Percentiles rank a stretch among this genome's conserved stretches.
phyloP scores from a whole-genome alignment of 139 green algal genomes.

The Astrephomene gubernaculifera region DNA sequence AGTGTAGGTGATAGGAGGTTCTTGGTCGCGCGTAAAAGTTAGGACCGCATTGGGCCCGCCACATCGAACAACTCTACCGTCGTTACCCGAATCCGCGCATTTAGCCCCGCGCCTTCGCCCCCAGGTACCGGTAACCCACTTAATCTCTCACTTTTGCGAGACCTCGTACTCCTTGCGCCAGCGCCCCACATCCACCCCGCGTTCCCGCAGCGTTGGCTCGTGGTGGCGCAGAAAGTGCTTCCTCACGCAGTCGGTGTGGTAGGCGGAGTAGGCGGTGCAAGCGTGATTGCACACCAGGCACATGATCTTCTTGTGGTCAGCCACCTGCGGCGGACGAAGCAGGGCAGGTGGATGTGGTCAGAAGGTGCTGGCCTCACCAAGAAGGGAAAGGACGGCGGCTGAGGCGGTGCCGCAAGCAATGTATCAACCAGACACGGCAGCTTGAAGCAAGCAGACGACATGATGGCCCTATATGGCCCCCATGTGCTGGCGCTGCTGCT shows the following conservation, averaged over 20 bases:
- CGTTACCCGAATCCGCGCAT: too few relatives aligned
- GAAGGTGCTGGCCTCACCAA: too few relatives aligned
- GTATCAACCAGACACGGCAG: too few relatives aligned
- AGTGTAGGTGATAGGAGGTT: neutral
- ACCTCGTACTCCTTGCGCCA: constrained; percentile 58
- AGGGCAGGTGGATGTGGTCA: too few relatives aligned
- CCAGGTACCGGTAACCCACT: neutral
- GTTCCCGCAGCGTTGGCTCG: constrained; percentile 25
- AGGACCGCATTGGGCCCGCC: too few relatives aligned
- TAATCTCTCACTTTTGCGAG: constrained; percentile 22
- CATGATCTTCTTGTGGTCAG: constrained; percentile 48
- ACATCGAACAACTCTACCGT: too few relatives aligned
- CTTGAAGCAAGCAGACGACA: too few relatives aligned
- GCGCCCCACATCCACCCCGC: constrained; percentile 22
- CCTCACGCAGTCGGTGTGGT: constrained; percentile 58
- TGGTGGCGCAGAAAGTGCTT: constrained; percentile 64
- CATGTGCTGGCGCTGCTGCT: too few relatives aligned
- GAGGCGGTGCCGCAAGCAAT: too few relatives aligned
- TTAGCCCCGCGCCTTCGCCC: too few relatives aligned
- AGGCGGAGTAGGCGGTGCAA: constrained; percentile 51
- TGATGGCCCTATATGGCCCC: too few relatives aligned
- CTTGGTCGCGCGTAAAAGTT: too few relatives aligned
- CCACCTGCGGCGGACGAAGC: constrained; percentile 3
- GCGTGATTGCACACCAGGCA: constrained; percentile 43
- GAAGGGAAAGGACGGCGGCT: neutral